phyloP scores from a whole-genome alignment of 2,329 filamentous ascomycete species.

The Pseudogymnoascus pannorum region DNA sequence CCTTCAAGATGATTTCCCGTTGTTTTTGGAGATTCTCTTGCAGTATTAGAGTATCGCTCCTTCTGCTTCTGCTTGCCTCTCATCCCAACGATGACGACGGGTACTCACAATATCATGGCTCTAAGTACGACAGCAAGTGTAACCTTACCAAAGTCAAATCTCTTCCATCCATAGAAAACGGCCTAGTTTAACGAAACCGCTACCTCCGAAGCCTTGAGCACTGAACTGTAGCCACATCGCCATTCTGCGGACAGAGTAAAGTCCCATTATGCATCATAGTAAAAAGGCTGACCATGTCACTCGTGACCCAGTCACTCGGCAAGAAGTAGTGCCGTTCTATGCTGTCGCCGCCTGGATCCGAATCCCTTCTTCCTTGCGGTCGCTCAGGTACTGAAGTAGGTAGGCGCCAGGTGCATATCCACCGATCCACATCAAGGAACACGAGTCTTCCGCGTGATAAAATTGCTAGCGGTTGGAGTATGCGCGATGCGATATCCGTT shows the following conservation, averaged over 20 bases:
- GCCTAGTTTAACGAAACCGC: neutral
- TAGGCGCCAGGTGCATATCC: constrained; percentile 5
- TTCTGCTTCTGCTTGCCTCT: neutral
- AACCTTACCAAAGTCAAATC: too few species aligned
- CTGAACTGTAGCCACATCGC: neutral
- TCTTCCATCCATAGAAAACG: neutral
- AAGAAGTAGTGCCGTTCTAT: neutral
- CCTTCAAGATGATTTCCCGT: neutral
- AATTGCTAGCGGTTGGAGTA: neutral
- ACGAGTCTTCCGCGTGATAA: neutral
- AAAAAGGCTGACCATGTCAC: neutral
- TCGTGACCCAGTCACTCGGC: neutral
- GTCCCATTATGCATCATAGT: neutral
- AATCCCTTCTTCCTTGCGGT: neutral
- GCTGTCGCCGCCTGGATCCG: neutral
- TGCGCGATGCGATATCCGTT: neutral
- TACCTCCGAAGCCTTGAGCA: neutral
- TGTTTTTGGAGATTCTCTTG: neutral
- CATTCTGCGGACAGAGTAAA: neutral
- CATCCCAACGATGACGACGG: neutral
- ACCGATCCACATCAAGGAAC: neutral
- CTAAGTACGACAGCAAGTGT: too few species aligned
- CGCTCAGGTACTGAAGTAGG: neutral
- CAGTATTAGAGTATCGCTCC: neutral
- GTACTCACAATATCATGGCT: too few species aligned